These are phyloP conservation scores for Jasminum sambac DNA, from an alignment of 257 asterid species.

Conservation along the genomic window DNA sequence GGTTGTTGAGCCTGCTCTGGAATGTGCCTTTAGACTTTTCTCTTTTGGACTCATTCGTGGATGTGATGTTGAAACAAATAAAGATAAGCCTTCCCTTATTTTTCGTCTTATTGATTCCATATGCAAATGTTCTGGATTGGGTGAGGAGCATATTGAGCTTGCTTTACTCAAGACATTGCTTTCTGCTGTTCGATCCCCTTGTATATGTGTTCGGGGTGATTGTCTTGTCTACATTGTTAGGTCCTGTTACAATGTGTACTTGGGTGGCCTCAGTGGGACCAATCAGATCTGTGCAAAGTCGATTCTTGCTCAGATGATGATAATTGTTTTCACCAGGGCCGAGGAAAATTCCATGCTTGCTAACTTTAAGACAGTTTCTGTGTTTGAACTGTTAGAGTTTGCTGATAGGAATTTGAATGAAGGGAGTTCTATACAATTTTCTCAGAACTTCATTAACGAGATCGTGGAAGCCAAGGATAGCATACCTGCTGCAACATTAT, in stretches of 20 bases:
- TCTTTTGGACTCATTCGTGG: conserved; percentile 74
- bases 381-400: conserved; percentile 79
- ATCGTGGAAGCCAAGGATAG: conserved; percentile 71
- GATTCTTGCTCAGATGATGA: conserved; percentile 95
- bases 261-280: conserved; percentile 92
- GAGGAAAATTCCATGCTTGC: conserved; percentile 66
- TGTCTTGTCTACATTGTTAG: conserved; percentile 78
- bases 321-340: conserved; percentile 78
- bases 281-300: conserved; percentile 99
- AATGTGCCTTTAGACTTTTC: conserved; percentile 73
- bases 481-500: conserved; percentile 37
- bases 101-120: conserved; percentile 72
- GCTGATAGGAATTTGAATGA: conserved; percentile 90
- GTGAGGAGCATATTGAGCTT: conserved; percentile 79
- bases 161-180: conserved; percentile 77
- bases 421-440: conserved; percentile 84
- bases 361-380: conserved; percentile 62
- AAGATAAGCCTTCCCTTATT: conserved; percentile 42
- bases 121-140: conserved; percentile 70
- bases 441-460: conserved; percentile 75
- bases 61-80: conserved; percentile 47
- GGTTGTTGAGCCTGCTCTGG: conserved; percentile 96
- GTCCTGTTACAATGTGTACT: conserved; percentile 92
- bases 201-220: conserved; percentile 68
- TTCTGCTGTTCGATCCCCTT: conserved; percentile 81